phyloP scores from a whole-genome alignment of 2,329 filamentous ascomycete genomes.

The Fusarium fracticaudum region DNA sequence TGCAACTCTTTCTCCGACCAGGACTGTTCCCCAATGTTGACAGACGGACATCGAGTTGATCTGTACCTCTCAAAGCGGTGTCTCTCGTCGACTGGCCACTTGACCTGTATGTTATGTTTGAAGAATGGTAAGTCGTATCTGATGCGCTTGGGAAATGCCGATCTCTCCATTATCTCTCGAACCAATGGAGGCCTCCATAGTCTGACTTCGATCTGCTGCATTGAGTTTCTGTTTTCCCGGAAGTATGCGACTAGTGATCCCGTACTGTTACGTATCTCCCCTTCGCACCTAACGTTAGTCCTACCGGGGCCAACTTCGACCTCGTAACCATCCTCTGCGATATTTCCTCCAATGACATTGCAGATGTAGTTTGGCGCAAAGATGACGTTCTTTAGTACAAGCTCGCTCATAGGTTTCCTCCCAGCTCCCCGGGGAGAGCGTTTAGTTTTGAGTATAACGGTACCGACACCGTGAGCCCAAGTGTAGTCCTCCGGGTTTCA shows the following conservation, averaged over 20 bases:
- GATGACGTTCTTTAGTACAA: neutral
- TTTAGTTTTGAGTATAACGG: neutral
- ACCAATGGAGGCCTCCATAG: neutral
- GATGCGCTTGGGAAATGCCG: neutral
- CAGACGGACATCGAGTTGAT: neutral
- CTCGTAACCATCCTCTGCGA: neutral
- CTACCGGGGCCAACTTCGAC: neutral
- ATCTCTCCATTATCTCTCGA: fast-evolving
- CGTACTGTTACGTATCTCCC: neutral
- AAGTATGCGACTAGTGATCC: neutral
- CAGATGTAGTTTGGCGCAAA: neutral
- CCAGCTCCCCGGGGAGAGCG: neutral
- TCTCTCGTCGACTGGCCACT: neutral
- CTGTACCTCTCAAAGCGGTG: neutral
- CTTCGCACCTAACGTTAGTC: no score
- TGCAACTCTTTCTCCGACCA: neutral
- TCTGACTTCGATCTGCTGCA: neutral
- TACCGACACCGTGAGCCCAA: neutral
- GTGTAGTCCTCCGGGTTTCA: neutral
- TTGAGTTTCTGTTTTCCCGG: neutral
- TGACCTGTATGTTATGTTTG: neutral
- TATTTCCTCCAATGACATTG: neutral
- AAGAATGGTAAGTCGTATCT: neutral
- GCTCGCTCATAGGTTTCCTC: neutral
- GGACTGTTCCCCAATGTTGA: fast-evolving